A percentile compares a stretch with the other conserved stretches of the same genome.
Evolutionary conservation across 2,329 filamentous ascomycete species (phyloP).

Genomic region (Ascomycota sp.): DNA sequence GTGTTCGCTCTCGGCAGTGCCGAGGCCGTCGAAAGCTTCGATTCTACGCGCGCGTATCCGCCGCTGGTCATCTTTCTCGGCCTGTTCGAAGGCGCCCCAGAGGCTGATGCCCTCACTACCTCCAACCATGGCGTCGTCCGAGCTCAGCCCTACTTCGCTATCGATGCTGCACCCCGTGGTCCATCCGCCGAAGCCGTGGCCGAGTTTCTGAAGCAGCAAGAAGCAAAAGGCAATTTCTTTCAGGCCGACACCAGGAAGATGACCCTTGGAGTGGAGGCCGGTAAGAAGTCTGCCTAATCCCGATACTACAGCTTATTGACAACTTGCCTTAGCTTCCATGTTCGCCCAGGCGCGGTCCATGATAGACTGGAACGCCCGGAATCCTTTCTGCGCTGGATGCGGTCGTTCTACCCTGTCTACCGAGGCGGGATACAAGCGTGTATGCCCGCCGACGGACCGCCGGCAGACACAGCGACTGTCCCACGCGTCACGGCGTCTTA

Average conservation of each 20-base stretch:
- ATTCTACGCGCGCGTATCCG: conserved; percentile 47
- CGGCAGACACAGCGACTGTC: conserved; percentile 54
- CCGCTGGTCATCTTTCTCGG: conserved; percentile 73
- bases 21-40: conserved; percentile 50
- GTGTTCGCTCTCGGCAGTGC: conserved; percentile 54
- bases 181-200: conserved; percentile 40
- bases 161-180: conserved; percentile 65
- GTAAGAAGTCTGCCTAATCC: conserved; percentile 17
- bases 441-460: conserved; percentile 53
- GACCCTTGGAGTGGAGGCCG: conserved; percentile 37
- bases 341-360: conserved; percentile 78
- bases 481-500: conserved; percentile 64
- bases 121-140: conserved; percentile 44
- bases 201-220: conserved; percentile 16
- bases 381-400: conserved; percentile 80
- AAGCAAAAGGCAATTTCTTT: conserved; percentile 42
- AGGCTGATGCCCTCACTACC: conserved; percentile 6
- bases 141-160: conserved; percentile 69
- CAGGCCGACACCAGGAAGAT: conserved; percentile 44
- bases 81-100: conserved; percentile 38
- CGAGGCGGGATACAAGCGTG: conserved; percentile 62
- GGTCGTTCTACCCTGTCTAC: conserved; percentile 63
- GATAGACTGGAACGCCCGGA: conserved; percentile 84
- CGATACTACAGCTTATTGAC: neutral
- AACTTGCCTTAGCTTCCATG: conserved; percentile 45